A percentile compares a stretch with the other conserved stretches of the same genome.
Conservation (phyloP, 331 rosid species). For the Ulmus americana region DNA sequence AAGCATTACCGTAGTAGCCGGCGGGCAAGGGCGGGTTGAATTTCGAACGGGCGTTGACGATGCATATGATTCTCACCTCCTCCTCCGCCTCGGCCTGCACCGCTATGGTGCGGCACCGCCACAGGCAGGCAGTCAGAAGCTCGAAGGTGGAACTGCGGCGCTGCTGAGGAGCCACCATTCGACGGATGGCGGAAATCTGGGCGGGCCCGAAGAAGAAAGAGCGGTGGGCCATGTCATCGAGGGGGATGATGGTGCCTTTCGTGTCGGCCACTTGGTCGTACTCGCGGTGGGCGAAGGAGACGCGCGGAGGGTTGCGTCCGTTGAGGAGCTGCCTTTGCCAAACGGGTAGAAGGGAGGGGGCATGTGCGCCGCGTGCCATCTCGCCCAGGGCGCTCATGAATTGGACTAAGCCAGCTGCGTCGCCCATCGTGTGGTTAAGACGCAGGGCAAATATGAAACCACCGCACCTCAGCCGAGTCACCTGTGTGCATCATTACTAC, state of each 20-base stretch:
- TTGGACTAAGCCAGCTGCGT: conserved; percentile 25
- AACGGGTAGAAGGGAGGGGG: conserved; percentile 21
- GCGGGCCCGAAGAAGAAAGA: conserved; percentile 31
- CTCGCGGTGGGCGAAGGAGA: conserved; percentile 31
- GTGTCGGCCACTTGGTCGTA: conserved; percentile 32
- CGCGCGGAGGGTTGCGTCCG: conserved; percentile 26
- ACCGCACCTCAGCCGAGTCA: conserved; percentile 33
- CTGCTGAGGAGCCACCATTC: conserved; percentile 21
- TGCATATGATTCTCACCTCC: conserved; percentile 33
- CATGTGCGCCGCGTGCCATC: conserved; percentile 22
- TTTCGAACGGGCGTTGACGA: conserved; percentile 29
- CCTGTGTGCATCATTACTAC: conserved; percentile 9
- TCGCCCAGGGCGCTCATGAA: conserved; percentile 31
- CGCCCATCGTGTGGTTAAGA: conserved; percentile 33
- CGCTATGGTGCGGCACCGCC: conserved; percentile 36
- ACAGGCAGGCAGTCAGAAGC: conserved; percentile 31
- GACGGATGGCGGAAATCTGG: conserved; percentile 23
- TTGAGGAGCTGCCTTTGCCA: conserved; percentile 28
- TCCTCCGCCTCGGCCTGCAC: conserved; percentile 25
- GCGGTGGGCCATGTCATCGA: conserved; percentile 32
- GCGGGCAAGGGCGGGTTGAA: conserved; percentile 24
- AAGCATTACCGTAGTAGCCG: conserved; percentile 29
- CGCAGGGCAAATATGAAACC: conserved; percentile 36
- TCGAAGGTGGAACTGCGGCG: conserved; percentile 29
- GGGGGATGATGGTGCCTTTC: conserved; percentile 29